These are phyloP conservation scores for Dioszegia crocea DNA, from an alignment of 768 basidiomycete species.

Conservation along the genomic window DNA sequence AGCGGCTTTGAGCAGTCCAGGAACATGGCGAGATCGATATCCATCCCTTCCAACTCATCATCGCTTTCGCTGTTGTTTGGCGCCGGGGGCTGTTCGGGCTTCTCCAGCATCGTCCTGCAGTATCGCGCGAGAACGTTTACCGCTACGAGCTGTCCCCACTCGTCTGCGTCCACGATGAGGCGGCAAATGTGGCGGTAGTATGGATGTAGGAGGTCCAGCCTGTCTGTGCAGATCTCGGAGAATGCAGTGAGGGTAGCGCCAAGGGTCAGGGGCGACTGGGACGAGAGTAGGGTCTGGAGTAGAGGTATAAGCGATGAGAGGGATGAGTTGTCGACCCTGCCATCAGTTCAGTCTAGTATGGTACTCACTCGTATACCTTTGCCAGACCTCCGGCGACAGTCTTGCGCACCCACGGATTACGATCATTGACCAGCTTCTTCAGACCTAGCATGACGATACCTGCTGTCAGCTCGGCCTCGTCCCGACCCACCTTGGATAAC, in stretches of 20 bases:
- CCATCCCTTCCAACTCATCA: constrained; percentile 53
- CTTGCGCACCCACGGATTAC: constrained; percentile 92
- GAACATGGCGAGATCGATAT: constrained; percentile 71
- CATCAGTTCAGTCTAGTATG: not conserved
- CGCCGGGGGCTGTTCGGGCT: constrained; percentile 29
- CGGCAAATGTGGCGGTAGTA: constrained; percentile 81
- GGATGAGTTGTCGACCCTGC: constrained; percentile 70
- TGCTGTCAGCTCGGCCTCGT: constrained; percentile 12
- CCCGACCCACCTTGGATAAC: constrained; percentile 60
- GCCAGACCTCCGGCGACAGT: constrained; percentile 84
- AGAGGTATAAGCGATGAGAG: constrained; percentile 58
- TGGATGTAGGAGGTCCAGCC: constrained; percentile 79
- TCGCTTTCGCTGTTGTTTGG: constrained; percentile 60
- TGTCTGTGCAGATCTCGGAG: constrained; percentile 75
- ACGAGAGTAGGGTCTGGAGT: constrained; percentile 53
- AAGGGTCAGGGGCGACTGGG: constrained; percentile 79
- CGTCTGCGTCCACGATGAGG: constrained; percentile 83
- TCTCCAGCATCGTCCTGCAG: constrained; percentile 71
- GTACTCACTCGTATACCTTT: constrained; percentile 69
- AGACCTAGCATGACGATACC: constrained; percentile 62
- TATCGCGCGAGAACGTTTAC: constrained; percentile 76
- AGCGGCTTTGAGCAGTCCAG: constrained; percentile 69
- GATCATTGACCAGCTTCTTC: constrained; percentile 84
- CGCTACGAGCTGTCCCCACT: constrained; percentile 88
- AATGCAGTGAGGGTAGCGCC: constrained; percentile 84